Evolutionary conservation across 1,284 basidiomycete genomes (phyloP), one percentile per base, ranked within the genome.

Genomic region (Trametes versicolor): DNA sequence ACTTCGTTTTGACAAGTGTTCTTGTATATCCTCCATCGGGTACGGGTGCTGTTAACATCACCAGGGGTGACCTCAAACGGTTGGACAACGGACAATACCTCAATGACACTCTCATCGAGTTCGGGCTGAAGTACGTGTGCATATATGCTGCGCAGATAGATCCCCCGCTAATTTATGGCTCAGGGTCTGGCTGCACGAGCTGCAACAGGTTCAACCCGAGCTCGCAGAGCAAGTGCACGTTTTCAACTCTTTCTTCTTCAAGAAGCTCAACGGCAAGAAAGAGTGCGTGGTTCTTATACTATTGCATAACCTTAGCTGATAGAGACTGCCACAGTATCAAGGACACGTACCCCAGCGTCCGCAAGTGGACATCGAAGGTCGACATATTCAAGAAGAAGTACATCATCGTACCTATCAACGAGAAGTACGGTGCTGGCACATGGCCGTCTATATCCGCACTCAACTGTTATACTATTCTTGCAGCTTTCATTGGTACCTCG

Each of bases 171-270:
- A 27, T 36, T 48, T 41, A 12, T 58, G 45, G n/a, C 41, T 12
- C 63, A 96, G 95, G 74, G 80, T 90, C 23, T 93, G 91, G 86
- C 79, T 92, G 13, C 82, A 81, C 59, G 81, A 86, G 15, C 75
- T 94, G 25, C 83, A 87, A 62, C 77, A 75, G 32, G 76, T 72
- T 32, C 74, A 91, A 64, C 88, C 91, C 0, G 82, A 81, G 13
- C 78, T 94, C 13, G 92, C 88, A 2, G 85, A 91, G 7, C 84
- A 94, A 70, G 85, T 97, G 2, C 90, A 98, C 74, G 85, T 99
- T 7, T 99, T 99, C 83, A 99, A 91, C 75, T 96, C 97, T 0
- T 99, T 98, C 81, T 99, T 99, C 79, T 99, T 96, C 82, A 94
- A 96, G 79, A 96, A 97, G 74, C 80, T 99, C n/a, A 90, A 90